Evolutionary conservation across 495 filamentous ascomycete species (phyloP), one percentile per base, ranked within the genome.

Genomic region (Penicillium antarcticum): DNA sequence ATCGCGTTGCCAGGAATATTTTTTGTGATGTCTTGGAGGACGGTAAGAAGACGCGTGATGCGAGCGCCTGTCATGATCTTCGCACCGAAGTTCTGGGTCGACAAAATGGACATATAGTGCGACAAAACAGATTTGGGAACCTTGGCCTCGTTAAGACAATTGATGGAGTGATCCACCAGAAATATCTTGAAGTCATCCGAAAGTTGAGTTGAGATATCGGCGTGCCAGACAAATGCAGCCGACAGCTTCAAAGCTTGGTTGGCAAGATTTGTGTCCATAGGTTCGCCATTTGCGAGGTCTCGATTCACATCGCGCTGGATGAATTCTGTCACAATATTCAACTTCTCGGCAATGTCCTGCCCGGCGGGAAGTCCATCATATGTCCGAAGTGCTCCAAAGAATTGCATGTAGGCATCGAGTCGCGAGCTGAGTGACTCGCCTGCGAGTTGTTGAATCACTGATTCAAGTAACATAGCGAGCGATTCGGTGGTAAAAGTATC

Each of bases 351-450:
- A 60, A 96, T 75, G 13, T 85, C 83, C 34, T 85, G 80, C 19
- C 81, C 73, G 32, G 90, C 82, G 1, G 87, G 87, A 11, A 90
- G 63, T 34, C 85, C 84, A 45, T 91, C 87, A 43, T 92, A 94
- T 7, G 86, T 82, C 53, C 87, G 85, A 47, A 95, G 67, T 11
- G 84, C 81, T n/a, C 81, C 80, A 16, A 85, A 82, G 41, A 98
- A 76, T 52, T 86, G 84, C 61, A 84, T 80, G 62, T 98, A 97
- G 14, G 90, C 86, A 69, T 98, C 94, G n/a, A 92, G 61, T 56
- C 86, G 83, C 10, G 82, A 82, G 40, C 78, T 78, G 31, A 84
- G 72, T 31, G 87, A 82, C 31, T 80, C 78, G 18, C 85, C 82
- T 16, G 87, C 87, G 48, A 98, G 75, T 61, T 92, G 87, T 67